Evolutionary conservation across 176 grass and related monocot species (phyloP).

Genomic region (Avena sativa): DNA sequence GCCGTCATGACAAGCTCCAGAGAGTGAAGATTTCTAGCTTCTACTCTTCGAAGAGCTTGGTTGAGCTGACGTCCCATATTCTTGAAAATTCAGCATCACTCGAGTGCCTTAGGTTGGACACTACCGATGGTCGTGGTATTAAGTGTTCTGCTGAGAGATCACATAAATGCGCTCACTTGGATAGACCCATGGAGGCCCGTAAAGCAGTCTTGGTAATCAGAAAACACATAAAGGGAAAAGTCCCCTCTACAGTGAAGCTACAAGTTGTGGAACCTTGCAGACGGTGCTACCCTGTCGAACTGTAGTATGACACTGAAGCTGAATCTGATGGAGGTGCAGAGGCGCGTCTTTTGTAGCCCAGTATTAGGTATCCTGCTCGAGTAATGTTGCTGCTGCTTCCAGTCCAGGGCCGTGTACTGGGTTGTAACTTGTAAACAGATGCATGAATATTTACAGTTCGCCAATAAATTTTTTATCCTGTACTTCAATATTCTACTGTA

Average conservation of each 20-base stretch:
- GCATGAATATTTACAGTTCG: too few species aligned
- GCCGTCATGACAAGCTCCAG: not conserved
- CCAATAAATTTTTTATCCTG: too few species aligned
- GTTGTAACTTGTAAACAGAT: too few species aligned
- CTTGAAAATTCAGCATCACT: not conserved
- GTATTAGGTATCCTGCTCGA: too few species aligned
- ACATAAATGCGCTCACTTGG: not conserved
- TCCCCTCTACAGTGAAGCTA: not conserved
- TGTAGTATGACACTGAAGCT: not conserved
- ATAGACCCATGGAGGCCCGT: not conserved
- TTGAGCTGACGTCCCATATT: not conserved
- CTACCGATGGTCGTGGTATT: not conserved
- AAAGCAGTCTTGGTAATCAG: not conserved
- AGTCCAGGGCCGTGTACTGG: too few species aligned
- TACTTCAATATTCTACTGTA: too few species aligned
- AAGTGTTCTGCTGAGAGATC: not conserved
- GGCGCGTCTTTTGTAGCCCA: not conserved
- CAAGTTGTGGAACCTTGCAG: slow-evolving; percentile 7
- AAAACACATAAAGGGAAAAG: slow-evolving; percentile 6
- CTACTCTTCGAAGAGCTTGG: not conserved
- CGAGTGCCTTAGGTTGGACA: not conserved
- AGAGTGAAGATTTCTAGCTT: not conserved
- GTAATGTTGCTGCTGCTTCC: too few species aligned
- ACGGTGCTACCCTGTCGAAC: not conserved
- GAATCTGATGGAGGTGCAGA: not conserved